phyloP scores from a whole-genome alignment of 108 stramenopile genomes.

The Stephanodiscus minutulus region DNA sequence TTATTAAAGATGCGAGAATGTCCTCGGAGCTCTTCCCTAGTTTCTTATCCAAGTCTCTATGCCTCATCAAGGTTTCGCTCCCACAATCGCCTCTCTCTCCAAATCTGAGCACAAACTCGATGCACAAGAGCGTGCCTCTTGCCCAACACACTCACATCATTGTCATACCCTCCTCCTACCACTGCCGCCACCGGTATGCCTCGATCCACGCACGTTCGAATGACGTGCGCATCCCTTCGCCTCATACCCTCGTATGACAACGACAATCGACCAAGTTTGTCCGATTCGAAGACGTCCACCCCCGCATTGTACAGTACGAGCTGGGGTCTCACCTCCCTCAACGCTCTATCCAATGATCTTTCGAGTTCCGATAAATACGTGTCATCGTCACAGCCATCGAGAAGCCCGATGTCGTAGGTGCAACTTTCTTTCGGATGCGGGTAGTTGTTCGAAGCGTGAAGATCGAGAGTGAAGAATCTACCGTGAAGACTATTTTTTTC shows the following conservation, averaged over 20 bases:
- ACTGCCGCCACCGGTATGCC: conserved; percentile 73
- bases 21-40: too few species aligned
- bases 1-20: too few species aligned
- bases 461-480: conserved; percentile 63
- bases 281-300: conserved; percentile 68
- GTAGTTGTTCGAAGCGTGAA: conserved; percentile 80
- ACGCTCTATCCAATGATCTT: conserved; percentile 48
- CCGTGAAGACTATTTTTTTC: conserved; percentile 16
- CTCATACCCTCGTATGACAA: conserved; percentile 65
- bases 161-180: conserved; percentile 82
- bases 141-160: conserved; percentile 59
- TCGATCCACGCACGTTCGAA: conserved; percentile 52
- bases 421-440: conserved; percentile 64
- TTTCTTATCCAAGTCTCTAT: too few species aligned
- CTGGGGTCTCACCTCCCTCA: conserved; percentile 62
- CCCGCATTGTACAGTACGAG: conserved; percentile 86
- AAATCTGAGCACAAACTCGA: conserved; percentile 68
- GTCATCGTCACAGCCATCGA: conserved; percentile 56
- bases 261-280: conserved; percentile 70
- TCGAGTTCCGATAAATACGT: conserved; percentile 57
- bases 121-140: conserved; percentile 74
- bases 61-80: not conserved
- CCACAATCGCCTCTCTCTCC: conserved; percentile 73
- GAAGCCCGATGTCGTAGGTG: conserved; percentile 68
- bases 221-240: conserved; percentile 62